These are phyloP conservation scores for Phytophthora pseudosyringae DNA, from an alignment of 352 stramenopile genomes.

Conservation along the genomic window DNA sequence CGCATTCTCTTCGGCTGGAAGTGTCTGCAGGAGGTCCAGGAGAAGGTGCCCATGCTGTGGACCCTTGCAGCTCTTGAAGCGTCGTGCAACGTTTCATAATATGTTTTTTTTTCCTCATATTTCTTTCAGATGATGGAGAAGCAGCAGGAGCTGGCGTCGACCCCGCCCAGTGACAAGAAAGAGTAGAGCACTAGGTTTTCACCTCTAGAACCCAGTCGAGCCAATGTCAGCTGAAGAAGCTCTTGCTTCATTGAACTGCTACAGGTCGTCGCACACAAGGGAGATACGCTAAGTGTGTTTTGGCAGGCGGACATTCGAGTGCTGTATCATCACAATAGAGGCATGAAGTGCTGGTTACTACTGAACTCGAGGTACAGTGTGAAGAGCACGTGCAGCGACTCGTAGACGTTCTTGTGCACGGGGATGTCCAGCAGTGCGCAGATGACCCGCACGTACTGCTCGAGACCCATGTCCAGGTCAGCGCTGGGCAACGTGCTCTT, in stretches of 20 bases:
- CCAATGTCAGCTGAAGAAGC: background rate
- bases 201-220: background rate
- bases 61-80: background rate
- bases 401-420: constrained; percentile 94
- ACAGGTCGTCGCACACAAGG: no score
- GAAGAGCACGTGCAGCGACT: constrained; percentile 96
- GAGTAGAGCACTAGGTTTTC: constrained; percentile 6
- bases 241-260: background rate
- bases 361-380: constrained; percentile 93
- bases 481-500: constrained; percentile 77
- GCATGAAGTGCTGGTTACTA: constrained; percentile 94
- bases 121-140: constrained; percentile 54
- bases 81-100: background rate
- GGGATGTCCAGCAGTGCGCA: constrained; percentile 96
- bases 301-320: no score
- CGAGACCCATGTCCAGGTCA: constrained; percentile 92
- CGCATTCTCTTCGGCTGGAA: constrained; percentile 83
- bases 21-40: constrained; percentile 76
- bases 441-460: constrained; percentile 93
- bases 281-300: no score
- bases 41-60: constrained; percentile 50
- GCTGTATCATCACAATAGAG: constrained; percentile 25
- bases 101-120: constrained; percentile 9
- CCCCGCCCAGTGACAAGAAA: constrained; percentile 30
- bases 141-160: constrained; percentile 41